Evolutionary conservation across 495 filamentous ascomycete species (phyloP).

Genomic region (Hypoxylon perforatum): DNA sequence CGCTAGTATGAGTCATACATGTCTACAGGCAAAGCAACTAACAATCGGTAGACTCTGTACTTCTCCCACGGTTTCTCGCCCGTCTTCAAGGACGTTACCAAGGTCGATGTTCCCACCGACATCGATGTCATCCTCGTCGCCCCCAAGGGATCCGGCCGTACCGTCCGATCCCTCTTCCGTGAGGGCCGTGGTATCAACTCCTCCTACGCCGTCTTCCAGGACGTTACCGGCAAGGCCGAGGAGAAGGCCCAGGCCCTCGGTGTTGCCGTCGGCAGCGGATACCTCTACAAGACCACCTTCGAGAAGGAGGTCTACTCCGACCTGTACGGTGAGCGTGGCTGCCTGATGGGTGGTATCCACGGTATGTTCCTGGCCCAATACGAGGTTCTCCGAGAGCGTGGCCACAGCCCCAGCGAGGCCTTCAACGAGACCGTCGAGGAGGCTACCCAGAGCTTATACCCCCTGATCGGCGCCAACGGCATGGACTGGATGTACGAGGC

Average conservation of each 20-base stretch:
- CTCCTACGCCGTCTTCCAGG: conserved; percentile 97
- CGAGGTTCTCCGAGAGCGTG: conserved; percentile 98
- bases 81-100: conserved; percentile 99
- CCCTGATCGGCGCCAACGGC: conserved; percentile 92
- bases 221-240: conserved; percentile 96
- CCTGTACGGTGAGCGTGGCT: conserved; percentile 99
- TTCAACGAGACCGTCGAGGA: conserved; percentile 99
- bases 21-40: conserved; percentile 23
- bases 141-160: conserved; percentile 98
- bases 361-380: conserved; percentile 99
- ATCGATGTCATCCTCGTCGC: conserved; percentile 99
- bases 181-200: conserved; percentile 99
- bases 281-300: conserved; percentile 99
- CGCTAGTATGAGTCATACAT: conserved; percentile 36
- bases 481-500: conserved; percentile 99
- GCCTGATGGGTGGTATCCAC: conserved; percentile 99
- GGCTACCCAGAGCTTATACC: conserved; percentile 97
- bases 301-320: conserved; percentile 99
- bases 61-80: conserved; percentile 99
- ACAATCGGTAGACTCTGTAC: conserved; percentile 81
- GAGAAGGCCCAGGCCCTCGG: conserved; percentile 98
- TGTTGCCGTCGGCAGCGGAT: conserved; percentile 94
- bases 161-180: conserved; percentile 96
- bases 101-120: conserved; percentile 93
- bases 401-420: conserved; percentile 96